These are phyloP conservation scores for Marasmius oreades DNA, from an alignment of 1,284 basidiomycete species.

Conservation along the genomic window DNA sequence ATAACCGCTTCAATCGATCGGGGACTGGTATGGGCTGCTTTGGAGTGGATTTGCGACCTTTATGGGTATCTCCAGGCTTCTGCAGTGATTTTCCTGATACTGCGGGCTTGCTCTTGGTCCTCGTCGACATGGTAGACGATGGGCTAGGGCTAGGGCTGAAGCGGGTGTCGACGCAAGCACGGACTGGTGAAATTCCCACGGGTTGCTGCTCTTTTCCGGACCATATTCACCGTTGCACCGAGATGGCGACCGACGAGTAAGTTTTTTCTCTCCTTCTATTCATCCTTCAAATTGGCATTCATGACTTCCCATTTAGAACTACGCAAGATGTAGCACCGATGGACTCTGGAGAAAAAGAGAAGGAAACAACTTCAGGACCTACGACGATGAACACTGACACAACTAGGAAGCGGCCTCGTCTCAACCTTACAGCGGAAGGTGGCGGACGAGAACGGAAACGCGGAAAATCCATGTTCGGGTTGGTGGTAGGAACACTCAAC, in stretches of 20 bases:
- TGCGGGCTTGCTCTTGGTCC: constrained; percentile 5
- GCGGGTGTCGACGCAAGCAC: background rate
- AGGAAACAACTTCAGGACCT: constrained; percentile 24
- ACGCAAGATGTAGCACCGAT: constrained; percentile 28
- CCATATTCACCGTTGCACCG: constrained; percentile 14
- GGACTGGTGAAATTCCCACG: background rate
- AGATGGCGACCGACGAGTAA: constrained; percentile 55
- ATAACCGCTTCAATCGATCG: constrained; percentile 68
- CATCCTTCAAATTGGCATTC: background rate
- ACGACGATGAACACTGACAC: constrained; percentile 3
- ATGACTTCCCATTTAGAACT: constrained; percentile 20
- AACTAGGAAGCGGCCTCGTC: constrained; percentile 4
- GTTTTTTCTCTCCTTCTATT: constrained; percentile 17
- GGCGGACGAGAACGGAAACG: constrained; percentile 61
- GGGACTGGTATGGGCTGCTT: constrained; percentile 52
- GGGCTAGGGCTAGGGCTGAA: background rate
- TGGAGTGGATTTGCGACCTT: constrained; percentile 24
- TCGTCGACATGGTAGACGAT: constrained; percentile 14
- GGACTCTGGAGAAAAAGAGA: constrained; percentile 29
- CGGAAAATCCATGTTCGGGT: constrained; percentile 80
- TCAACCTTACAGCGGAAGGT: constrained; percentile 16
- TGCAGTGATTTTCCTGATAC: constrained; percentile 13
- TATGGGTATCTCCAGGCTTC: constrained; percentile 15
- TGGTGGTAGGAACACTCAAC: constrained; percentile 74
- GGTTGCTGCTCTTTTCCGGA: background rate